A percentile compares a stretch with the other conserved stretches of the same genome.
Conservation (phyloP, 2,329 filamentous ascomycete species). For the Sarocladium brachiariae region DNA sequence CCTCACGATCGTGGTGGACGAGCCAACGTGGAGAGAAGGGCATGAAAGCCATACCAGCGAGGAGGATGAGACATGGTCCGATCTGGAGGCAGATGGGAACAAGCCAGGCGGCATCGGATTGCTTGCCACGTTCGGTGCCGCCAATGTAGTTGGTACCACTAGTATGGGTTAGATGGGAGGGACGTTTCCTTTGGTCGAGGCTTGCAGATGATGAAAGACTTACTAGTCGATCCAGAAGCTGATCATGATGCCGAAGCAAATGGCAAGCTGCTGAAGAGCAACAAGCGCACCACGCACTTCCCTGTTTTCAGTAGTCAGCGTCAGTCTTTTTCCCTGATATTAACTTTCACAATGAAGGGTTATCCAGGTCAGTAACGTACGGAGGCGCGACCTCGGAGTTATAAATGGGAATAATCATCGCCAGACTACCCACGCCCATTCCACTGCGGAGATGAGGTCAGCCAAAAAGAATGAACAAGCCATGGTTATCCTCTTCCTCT, state of each 20-base stretch:
- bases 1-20: slow-evolving; percentile 61
- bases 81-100: slow-evolving; percentile 67
- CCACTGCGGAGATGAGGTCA: slow-evolving; percentile 35
- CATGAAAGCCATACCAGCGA: slow-evolving; percentile 70
- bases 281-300: slow-evolving; percentile 37
- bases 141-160: slow-evolving; percentile 60
- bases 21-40: slow-evolving; percentile 74
- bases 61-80: slow-evolving; percentile 57
- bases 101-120: slow-evolving; percentile 66
- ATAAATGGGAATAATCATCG: slow-evolving; percentile 58
- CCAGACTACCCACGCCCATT: slow-evolving; percentile 62
- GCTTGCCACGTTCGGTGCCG: slow-evolving; percentile 36
- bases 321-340: no score
- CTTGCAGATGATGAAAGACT: slow-evolving; percentile 11
- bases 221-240: slow-evolving; percentile 57
- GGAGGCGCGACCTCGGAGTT: slow-evolving; percentile 40
- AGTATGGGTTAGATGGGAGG: no score
- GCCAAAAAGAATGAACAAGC: no score
- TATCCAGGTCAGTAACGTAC: no score
- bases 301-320: slow-evolving; percentile 11
- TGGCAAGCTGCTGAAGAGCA: slow-evolving; percentile 44
- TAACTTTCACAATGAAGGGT: no score
- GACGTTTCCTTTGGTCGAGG: no score
- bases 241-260: slow-evolving; percentile 58
- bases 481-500: background rate